Evolutionary conservation across 108 stramenopile genomes (phyloP).

Genomic region (Schizochytrium sp.): DNA sequence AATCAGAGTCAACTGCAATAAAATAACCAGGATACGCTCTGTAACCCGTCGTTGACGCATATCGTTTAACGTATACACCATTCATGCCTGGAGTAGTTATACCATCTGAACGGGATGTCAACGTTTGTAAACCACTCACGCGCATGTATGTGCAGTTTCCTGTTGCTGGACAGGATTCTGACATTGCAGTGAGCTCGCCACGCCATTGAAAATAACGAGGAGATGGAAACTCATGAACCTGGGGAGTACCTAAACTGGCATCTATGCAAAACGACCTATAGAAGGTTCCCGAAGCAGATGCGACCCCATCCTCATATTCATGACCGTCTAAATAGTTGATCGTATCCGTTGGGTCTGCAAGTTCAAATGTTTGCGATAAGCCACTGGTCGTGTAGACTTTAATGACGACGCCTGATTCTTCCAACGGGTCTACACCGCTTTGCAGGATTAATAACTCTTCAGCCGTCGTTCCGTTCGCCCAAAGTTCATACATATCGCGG

Average conservation of each 20-base stretch:
- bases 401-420: neutral
- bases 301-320: constrained; percentile 24
- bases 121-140: neutral
- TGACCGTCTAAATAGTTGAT: constrained; percentile 55
- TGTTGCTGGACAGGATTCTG: constrained; percentile 7
- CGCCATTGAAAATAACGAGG: constrained; percentile 57
- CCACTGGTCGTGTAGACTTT: neutral
- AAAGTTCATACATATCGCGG: neutral
- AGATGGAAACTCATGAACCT: constrained; percentile 45
- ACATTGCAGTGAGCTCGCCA: constrained; percentile 32
- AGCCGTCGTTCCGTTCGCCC: neutral
- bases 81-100: constrained; percentile 9
- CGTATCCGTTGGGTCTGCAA: constrained; percentile 42
- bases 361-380: neutral
- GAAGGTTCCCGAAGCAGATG: constrained; percentile 14
- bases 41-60: neutral
- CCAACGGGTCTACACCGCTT: constrained; percentile 18
- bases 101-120: constrained; percentile 12
- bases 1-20: neutral
- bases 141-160: constrained; percentile 44
- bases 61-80: constrained; percentile 29
- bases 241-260: neutral
- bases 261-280: constrained; percentile 16
- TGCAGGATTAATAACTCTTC: neutral
- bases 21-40: neutral